These are phyloP conservation scores for Diaporthe batatas DNA, from an alignment of 2,329 filamentous ascomycete species.

Conservation along the genomic window DNA sequence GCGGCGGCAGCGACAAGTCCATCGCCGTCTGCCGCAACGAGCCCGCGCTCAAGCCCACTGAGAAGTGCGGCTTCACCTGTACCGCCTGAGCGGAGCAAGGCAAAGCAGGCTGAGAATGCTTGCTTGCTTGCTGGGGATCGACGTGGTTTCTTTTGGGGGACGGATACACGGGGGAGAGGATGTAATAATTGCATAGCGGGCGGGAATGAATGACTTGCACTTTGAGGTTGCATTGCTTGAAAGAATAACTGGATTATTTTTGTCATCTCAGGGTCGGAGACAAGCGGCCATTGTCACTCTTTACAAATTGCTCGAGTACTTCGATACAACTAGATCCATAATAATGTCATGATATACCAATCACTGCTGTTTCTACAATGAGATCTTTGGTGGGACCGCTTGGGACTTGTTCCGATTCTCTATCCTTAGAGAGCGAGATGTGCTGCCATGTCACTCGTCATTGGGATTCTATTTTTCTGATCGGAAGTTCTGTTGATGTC, in stretches of 20 bases:
- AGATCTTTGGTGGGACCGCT: not conserved
- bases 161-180: not conserved
- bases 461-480: not conserved
- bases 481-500: not conserved
- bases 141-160: too few species aligned
- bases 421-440: not conserved
- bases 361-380: rapidly evolving
- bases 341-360: not conserved
- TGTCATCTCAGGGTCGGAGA: slow-evolving; percentile 18
- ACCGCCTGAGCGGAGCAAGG: slow-evolving; percentile 4
- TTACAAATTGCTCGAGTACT: too few species aligned
- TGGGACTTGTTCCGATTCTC: not conserved
- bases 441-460: rapidly evolving
- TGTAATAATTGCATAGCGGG: slow-evolving; percentile 22
- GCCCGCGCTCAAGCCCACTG: slow-evolving; percentile 13
- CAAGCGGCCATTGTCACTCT: slow-evolving; percentile 10
- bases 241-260: not conserved
- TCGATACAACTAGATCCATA: too few species aligned
- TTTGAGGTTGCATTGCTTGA: slow-evolving; percentile 4
- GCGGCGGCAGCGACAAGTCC: slow-evolving; percentile 17
- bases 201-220: slow-evolving; percentile 3
- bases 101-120: not conserved
- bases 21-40: slow-evolving; percentile 30
- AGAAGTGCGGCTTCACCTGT: slow-evolving; percentile 25
- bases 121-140: not conserved